Base-by-base conservation (phyloP, 768 basidiomycete species). In the Mycena floridula region DNA sequence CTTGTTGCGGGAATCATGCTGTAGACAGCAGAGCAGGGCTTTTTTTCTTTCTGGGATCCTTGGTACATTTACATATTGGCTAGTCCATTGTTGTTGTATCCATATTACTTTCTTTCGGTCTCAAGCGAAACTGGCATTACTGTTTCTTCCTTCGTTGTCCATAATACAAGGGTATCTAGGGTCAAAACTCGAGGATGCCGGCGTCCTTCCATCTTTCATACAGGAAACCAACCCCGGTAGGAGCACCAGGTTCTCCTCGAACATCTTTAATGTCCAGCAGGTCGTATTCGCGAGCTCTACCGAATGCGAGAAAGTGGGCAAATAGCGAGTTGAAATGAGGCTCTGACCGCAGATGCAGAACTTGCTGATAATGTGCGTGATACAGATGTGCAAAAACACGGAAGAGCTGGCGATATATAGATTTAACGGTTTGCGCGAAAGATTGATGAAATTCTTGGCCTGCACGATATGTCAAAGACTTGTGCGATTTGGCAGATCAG, bases 381-480 rank as follows among this genome's bases (percentile, higher is more conserved):
- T 97, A 98, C 55, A 98, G 80, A 70, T 98, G 95, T 8, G 95
- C 94, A 59, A 97, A 97, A 52, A 98, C 88, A 39, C 95, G 89
- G 45, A 98, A 79, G 26, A 98, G 88, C 58, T 97, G 94, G 25
- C 93, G 89, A 66, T 97, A 98, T 56, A 98, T 85, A 61, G 94
- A 91, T 50, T 91, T 91, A 54, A 86, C 72, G 11, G 92, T 93
- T 8, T 85, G 79, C 1, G 95, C 91, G 70, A 98, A 98, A 41
- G 77, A 78, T 32, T 77, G 79, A 40, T 90, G 84, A 65, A 97
- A 97, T 35, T 89, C 77, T 42, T 88, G 87, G 37, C 89, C 93
- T 90, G 52, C 7, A 39, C 18, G 40, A 18, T 18, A 26, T 35
- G n/a, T n/a, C n/a, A n/a, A n/a, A n/a, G n/a, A n/a, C n/a, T n/a